Evolutionary conservation across 2,329 filamentous ascomycete genomes (phyloP).

Genomic region (Paecilomyces variotii): DNA sequence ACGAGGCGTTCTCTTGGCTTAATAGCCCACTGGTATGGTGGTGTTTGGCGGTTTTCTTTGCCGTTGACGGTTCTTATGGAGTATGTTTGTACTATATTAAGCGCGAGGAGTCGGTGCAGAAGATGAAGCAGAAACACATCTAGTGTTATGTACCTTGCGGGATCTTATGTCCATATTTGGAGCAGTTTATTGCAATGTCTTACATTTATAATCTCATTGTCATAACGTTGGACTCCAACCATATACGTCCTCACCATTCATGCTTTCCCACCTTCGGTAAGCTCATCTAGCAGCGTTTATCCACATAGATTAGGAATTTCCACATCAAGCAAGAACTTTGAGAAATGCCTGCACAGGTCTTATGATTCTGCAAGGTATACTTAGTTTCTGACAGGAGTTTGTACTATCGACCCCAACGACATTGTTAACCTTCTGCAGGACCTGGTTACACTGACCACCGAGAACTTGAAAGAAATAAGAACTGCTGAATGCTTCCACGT

Average conservation of each 20-base stretch:
- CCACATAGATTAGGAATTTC: neutral
- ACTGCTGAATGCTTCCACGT: neutral
- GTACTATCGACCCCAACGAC: constrained; percentile 30
- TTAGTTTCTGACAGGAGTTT: constrained; percentile 31
- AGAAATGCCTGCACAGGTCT: constrained; percentile 4
- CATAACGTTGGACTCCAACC: neutral
- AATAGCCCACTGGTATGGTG: neutral
- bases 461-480: neutral
- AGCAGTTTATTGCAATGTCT: no score
- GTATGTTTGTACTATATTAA: neutral
- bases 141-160: neutral
- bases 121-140: neutral
- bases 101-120: neutral
- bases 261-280: neutral
- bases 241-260: neutral
- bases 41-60: neutral
- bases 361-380: constrained; percentile 22
- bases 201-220: no score
- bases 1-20: neutral
- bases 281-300: neutral
- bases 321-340: neutral
- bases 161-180: no score
- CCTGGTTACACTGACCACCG: constrained; percentile 6
- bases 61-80: neutral
- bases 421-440: constrained; percentile 31